phyloP scores from a whole-genome alignment of 306 rosid species.

The Vigna angularis region DNA sequence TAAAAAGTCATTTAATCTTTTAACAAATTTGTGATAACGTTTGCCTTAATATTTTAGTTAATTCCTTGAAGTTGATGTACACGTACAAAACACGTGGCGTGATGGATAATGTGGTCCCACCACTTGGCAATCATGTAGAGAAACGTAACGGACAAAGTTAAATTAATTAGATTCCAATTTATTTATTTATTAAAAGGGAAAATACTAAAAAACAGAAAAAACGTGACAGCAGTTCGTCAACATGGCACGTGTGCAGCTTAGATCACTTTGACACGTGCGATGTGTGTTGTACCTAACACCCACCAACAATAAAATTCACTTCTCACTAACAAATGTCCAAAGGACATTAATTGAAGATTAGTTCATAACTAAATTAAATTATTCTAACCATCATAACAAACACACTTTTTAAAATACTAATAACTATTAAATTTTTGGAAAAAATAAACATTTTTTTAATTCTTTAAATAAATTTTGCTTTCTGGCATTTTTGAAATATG shows the following conservation, averaged over 20 bases:
- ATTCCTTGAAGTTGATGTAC: background rate
- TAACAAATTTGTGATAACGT: too few species aligned
- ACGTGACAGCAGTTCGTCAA: background rate
- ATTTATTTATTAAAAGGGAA: background rate
- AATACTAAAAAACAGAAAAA: background rate
- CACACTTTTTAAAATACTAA: too few species aligned
- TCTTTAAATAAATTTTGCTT: too few species aligned
- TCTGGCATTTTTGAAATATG: too few species aligned
- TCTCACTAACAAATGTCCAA: background rate
- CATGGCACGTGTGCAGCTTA: slow-evolving; percentile 19
- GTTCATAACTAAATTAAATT: too few species aligned
- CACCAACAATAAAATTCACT: background rate
- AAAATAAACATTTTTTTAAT: too few species aligned
- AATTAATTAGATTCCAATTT: background rate
- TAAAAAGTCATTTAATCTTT: too few species aligned
- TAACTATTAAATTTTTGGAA: too few species aligned
- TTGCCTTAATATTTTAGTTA: background rate
- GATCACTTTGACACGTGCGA: background rate
- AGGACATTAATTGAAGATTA: background rate
- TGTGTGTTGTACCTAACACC: background rate
- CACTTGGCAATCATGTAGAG: background rate
- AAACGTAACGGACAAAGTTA: background rate
- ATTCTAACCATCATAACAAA: too few species aligned
- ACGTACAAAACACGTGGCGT: background rate
- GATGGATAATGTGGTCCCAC: background rate